Conservation (phyloP, 768 basidiomycete genomes). For the Porpolomopsis calyptriformis region DNA sequence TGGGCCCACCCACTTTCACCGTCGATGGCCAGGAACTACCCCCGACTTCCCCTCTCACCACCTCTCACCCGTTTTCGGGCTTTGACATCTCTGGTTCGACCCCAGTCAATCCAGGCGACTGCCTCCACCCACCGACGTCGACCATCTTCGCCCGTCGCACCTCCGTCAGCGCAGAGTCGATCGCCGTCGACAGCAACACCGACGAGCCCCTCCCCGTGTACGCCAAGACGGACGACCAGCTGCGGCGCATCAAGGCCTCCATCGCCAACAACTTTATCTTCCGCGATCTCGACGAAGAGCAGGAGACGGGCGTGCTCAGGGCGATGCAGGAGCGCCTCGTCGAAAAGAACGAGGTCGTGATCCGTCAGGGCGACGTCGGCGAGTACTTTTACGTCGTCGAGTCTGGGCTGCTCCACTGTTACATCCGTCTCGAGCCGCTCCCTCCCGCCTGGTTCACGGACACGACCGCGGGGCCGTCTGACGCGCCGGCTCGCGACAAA, state of each 20-base stretch:
- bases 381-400: constrained; percentile 98
- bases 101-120: constrained; percentile 46
- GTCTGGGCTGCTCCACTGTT: constrained; percentile 75
- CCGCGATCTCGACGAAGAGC: constrained; percentile 92
- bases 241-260: constrained; percentile 76
- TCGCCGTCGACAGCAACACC: constrained; percentile 62
- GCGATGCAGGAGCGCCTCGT: constrained; percentile 89
- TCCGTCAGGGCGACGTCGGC: constrained; percentile 93
- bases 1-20: constrained; percentile 43
- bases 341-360: constrained; percentile 72
- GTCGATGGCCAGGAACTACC: constrained; percentile 49
- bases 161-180: constrained; percentile 93
- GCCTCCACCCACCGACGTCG: constrained; percentile 61
- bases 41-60: constrained; percentile 50
- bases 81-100: constrained; percentile 40
- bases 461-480: constrained; percentile 27
- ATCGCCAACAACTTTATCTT: constrained; percentile 90
- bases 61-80: constrained; percentile 40
- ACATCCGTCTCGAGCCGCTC: constrained; percentile 57
- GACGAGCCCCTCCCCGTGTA: constrained; percentile 65
- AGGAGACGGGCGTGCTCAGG: constrained; percentile 82
- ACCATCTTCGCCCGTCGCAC: constrained; percentile 83
- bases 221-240: constrained; percentile 73
- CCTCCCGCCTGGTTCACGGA: constrained; percentile 49
- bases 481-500: constrained; percentile 33